Base-by-base conservation (phyloP, 2,329 filamentous ascomycete species). In the Akanthomyces muscarius region DNA sequence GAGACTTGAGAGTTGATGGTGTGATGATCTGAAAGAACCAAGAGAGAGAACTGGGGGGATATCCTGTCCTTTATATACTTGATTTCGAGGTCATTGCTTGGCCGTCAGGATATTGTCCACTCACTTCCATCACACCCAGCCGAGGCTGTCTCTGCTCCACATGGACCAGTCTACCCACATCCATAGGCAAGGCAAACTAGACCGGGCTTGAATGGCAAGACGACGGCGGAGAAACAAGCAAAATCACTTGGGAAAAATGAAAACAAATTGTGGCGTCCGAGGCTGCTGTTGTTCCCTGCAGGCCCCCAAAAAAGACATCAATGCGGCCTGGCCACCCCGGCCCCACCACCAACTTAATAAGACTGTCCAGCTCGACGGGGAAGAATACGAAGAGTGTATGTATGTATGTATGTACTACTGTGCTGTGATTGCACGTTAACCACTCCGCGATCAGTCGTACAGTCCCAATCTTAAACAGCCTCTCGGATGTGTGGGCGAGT, bases 201-300 rank as follows among this genome's bases (percentile, higher is more conserved):
- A 36, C 0, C 7, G n/a, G 41, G 33, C 18, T 14, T 6, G 16
- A 7, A 52, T n/a, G 3, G 13, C 3, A 4, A 25, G 41, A 11
- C 4, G 14, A 8, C 33, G 7, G 11, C 25, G 28, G 47, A 23
- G 13, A 41, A 14, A 5, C 2, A 41, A 61, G 0, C 11, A n/a
- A 10, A 33, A 53, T 52, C 18, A 25, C 23, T 21, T 21, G 1
- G 21, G 18, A 45, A 54, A 54, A 61, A 30, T n/a, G 30, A 30
- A 61, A 61, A 54, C 58, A 54, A 44, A 61, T 54, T 54, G 58
- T 48, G 58, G 58, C 58, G 28, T 52, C 41, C 50, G 50, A 38
- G 38, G 48, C 38, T 61, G n/a, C 8, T 38, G 25, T 36, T 38
- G 50, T 61, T 61, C 42, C 38, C 50, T 54, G 58, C 28, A 25